These are phyloP conservation scores for Alternaria sp. DNA, from an alignment of 2,329 filamentous ascomycete species.

Conservation along the genomic window DNA sequence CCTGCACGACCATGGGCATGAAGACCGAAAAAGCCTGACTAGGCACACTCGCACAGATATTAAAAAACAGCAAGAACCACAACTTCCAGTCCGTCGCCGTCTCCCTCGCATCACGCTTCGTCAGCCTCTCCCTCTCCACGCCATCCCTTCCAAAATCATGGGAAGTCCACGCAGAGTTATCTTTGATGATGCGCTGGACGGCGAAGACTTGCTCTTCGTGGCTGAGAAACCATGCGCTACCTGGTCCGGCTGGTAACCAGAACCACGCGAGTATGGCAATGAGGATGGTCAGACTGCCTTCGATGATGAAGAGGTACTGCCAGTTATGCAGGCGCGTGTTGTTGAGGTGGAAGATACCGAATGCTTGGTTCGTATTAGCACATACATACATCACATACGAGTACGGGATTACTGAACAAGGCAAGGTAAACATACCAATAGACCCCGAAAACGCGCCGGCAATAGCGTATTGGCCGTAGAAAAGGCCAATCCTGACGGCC, in stretches of 20 bases:
- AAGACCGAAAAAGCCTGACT: constrained; percentile 50
- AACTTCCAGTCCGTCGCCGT: constrained; percentile 30
- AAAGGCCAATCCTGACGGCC: constrained; percentile 53
- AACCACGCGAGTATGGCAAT: constrained; percentile 35
- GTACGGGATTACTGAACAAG: background rate
- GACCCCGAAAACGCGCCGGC: constrained; percentile 52
- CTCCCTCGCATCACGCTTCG: constrained; percentile 23
- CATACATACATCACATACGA: background rate
- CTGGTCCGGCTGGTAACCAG: constrained; percentile 35
- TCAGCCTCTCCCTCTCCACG: constrained; percentile 14
- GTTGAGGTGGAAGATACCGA: constrained; percentile 56
- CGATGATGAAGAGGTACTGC: constrained; percentile 56
- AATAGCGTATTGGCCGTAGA: constrained; percentile 53
- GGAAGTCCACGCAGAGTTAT: constrained; percentile 11
- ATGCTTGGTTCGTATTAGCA: constrained; percentile 25
- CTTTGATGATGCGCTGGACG: constrained; percentile 20
- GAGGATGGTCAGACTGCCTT: constrained; percentile 46
- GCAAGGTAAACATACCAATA: constrained; percentile 28
- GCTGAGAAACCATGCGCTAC: constrained; percentile 49
- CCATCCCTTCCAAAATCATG: constrained; percentile 4
- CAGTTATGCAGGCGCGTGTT: constrained; percentile 53
- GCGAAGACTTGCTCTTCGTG: constrained; percentile 27
- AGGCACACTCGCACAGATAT: constrained; percentile 53
- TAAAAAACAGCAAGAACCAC: constrained; percentile 40
- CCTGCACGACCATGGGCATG: constrained; percentile 57